Conservation (phyloP, 192 early-diverging fungal genomes). For the Coemansia sp. region DNA sequence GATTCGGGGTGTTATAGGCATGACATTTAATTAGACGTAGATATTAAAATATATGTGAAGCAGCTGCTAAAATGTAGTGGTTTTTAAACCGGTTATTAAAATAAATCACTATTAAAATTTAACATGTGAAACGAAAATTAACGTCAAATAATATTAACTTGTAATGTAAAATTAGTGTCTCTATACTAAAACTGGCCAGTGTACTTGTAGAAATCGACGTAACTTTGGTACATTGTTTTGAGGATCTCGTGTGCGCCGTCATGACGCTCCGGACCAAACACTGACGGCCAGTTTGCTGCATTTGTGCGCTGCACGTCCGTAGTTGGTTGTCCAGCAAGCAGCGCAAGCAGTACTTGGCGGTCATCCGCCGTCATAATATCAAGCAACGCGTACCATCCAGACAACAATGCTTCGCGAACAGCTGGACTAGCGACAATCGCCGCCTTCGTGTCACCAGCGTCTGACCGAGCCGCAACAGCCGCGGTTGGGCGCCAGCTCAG, state of each 20-base stretch:
- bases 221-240: conserved; percentile 48
- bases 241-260: conserved; percentile 49
- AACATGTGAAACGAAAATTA: too few relatives aligned
- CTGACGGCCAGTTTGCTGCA: conserved; percentile 19
- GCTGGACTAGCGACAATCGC: conserved; percentile 20
- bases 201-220: conserved; percentile 44
- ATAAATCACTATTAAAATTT: not conserved
- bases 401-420: conserved; percentile 42
- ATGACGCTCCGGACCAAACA: conserved; percentile 33
- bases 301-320: conserved; percentile 1
- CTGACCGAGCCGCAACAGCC: conserved; percentile 1
- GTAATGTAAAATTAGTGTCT: too few relatives aligned
- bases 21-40: not conserved
- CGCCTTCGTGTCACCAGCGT: not conserved
- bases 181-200: conserved; percentile 30
- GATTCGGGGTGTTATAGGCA: too few relatives aligned
- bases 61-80: not conserved
- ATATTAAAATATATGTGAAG: too few relatives aligned
- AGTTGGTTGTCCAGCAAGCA: conserved; percentile 20
- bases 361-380: conserved; percentile 32
- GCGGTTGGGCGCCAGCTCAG: conserved; percentile 34
- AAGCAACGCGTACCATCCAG: conserved; percentile 45
- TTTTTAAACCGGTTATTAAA: not conserved
- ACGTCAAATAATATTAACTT: too few relatives aligned
- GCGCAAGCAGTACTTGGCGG: conserved; percentile 22